Evolutionary conservation across 2,329 filamentous ascomycete genomes (phyloP), one percentile per base, ranked within the genome.

Genomic region (Lecanoromycetidae sp.): DNA sequence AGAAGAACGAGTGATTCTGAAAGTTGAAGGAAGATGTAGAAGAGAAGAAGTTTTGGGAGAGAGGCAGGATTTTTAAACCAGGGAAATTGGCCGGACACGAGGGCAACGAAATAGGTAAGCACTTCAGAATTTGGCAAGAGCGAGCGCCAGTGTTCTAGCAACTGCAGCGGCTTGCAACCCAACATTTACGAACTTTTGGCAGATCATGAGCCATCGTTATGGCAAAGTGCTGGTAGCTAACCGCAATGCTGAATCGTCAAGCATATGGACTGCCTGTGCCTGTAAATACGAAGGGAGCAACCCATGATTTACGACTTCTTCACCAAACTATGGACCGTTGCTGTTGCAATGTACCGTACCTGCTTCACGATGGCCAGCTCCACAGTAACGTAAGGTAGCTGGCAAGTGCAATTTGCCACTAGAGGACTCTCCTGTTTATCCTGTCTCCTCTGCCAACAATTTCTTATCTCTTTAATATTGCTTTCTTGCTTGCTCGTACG

Each of bases 391-490:
- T 30, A 7, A 8, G 15, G 15, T 9, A 36, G 15, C 8, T 37
- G 37, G 45, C 20, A 47, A 32, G 19, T 35, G 45, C 45, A 8
- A 10, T n/a, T n/a, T 13, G 12, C 22, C 17, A 29, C 4, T 42
- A 42, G 37, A 25, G 30, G 10, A 19, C 6, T 37, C 26, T 22
- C 9, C 19, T 37, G 30, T 45, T 45, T 46, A 39, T 23, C 15
- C 19, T 10, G 22, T 19, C 13, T 22, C 25, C 15, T 22, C 23
- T 2, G 20, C 34, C 33, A 34, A 37, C 25, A 26, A 12, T 20
- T 36, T 43, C 25, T 42, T 42, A 10, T 43, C n/a, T 34, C 37
- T 12, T 32, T 32, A 46, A 42, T 43, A 50, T 50, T 32, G 20
- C 20, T 32, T 30, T 26, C 15, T 44, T 36, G 42, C 33, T 25